Conservation (phyloP, 2,329 filamentous ascomycete genomes). For the Trichoderma sp. region DNA sequence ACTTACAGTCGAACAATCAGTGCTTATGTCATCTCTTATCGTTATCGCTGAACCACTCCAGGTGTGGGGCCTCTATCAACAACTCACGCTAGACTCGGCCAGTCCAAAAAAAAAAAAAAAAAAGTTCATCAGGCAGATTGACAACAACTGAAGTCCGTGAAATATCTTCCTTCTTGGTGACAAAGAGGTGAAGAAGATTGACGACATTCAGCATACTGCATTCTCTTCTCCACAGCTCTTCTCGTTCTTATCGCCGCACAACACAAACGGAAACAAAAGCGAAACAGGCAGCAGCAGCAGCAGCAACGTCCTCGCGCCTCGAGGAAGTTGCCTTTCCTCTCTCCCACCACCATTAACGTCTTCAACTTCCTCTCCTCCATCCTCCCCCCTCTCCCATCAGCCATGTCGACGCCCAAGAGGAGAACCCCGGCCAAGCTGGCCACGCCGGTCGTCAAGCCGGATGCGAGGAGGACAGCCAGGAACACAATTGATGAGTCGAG, state of each 20-base stretch:
- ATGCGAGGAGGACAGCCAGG: constrained; percentile 54
- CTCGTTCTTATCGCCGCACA: neutral
- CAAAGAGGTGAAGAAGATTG: neutral
- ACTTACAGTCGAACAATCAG: constrained; percentile 21
- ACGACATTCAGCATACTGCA: neutral
- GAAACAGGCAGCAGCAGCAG: neutral
- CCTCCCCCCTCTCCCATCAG: neutral
- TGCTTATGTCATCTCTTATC: constrained; percentile 34
- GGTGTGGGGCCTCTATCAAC: constrained; percentile 27
- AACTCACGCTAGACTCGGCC: constrained; percentile 26
- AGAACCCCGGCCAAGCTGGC: constrained; percentile 62
- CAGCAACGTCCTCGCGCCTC: neutral
- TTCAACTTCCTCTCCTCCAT: constrained; percentile 5
- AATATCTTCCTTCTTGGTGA: constrained; percentile 40
- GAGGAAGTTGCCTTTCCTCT: neutral
- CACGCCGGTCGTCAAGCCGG: constrained; percentile 56
- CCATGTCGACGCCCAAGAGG: constrained; percentile 63
- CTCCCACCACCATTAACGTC: neutral
- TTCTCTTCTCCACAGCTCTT: neutral
- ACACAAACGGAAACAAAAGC: neutral
- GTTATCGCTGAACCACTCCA: constrained; percentile 10
- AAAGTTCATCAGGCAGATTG: constrained; percentile 40
- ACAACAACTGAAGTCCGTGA: constrained; percentile 35
- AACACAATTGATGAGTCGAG: constrained; percentile 61
- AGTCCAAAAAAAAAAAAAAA: constrained; percentile 41